A percentile compares a stretch with the other conserved stretches of the same genome.
Evolutionary conservation across 2,329 filamentous ascomycete genomes (phyloP).

Genomic region (Colletotrichum tofieldiae): DNA sequence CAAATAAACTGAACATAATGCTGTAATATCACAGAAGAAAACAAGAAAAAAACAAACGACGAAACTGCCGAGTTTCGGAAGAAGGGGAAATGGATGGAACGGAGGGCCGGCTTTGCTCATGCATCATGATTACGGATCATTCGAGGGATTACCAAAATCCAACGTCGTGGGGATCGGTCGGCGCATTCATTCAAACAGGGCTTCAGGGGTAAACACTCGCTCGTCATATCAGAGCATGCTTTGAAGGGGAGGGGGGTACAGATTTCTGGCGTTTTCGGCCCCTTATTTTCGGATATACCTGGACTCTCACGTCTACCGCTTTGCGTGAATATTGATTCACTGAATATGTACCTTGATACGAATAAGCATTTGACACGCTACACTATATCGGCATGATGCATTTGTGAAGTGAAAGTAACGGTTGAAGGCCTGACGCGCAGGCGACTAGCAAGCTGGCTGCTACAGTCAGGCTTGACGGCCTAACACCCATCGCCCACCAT

Average conservation of each 20-base stretch:
- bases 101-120: background rate
- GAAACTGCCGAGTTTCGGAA: background rate
- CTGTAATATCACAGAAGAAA: slow-evolving; percentile 23
- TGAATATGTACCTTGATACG: background rate
- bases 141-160: background rate
- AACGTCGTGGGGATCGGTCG: slow-evolving; percentile 16
- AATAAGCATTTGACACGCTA: background rate
- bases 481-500: no score
- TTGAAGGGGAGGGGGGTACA: background rate
- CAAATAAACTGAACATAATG: slow-evolving; percentile 21
- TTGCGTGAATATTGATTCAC: slow-evolving; percentile 28
- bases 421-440: no score
- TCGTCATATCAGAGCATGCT: slow-evolving; percentile 21
- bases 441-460: no score
- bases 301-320: slow-evolving; percentile 35
- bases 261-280: slow-evolving; percentile 17
- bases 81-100: background rate
- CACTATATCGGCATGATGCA: no score
- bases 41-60: background rate
- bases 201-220: background rate
- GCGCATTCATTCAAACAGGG: slow-evolving; percentile 16
- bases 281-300: slow-evolving; percentile 34
- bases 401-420: no score
- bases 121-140: slow-evolving; percentile 21
- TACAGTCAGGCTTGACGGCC: no score